These are phyloP conservation scores for Debaryomyces robertsiae DNA, from an alignment of 1,139 yeast species.

Conservation along the genomic window DNA sequence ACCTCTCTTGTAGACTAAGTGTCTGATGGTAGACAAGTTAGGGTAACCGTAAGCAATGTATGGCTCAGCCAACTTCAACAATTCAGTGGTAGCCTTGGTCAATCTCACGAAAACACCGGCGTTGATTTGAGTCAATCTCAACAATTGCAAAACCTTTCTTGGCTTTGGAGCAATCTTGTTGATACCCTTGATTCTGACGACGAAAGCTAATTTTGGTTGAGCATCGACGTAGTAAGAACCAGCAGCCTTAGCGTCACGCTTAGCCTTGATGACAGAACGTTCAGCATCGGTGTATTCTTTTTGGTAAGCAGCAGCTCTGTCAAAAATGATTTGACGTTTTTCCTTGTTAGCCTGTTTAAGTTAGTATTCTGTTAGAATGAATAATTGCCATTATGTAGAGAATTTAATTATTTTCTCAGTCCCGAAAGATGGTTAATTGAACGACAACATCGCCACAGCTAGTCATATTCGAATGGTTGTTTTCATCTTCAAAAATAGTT, in stretches of 20 bases:
- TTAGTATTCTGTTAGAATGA: slow-evolving; percentile 33
- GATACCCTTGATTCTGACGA: slow-evolving; percentile 99
- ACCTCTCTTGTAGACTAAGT: slow-evolving; percentile 99
- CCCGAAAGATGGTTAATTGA: slow-evolving; percentile 99
- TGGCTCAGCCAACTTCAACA: slow-evolving; percentile 97
- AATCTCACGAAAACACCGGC: slow-evolving; percentile 97
- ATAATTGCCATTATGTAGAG: slow-evolving; percentile 11
- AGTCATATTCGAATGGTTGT: slow-evolving; percentile 67
- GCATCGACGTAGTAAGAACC: slow-evolving; percentile 98
- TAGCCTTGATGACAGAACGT: slow-evolving; percentile 88
- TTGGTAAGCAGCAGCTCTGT: slow-evolving; percentile 98
- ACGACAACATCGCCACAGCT: slow-evolving; percentile 91
- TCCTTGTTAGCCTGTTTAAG: slow-evolving; percentile 70
- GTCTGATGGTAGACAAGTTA: slow-evolving; percentile 92
- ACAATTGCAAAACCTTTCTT: slow-evolving; percentile 97
- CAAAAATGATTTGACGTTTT: slow-evolving; percentile 93
- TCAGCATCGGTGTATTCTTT: slow-evolving; percentile 95
- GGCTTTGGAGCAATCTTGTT: slow-evolving; percentile 99
- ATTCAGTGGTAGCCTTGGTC: slow-evolving; percentile 98
- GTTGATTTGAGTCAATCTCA: slow-evolving; percentile 97
- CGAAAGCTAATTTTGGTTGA: slow-evolving; percentile 94
- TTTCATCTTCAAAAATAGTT: slow-evolving; percentile 60
- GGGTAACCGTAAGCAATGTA: slow-evolving; percentile 99
- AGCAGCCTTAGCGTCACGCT: slow-evolving; percentile 95
- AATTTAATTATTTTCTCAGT: slow-evolving; percentile 57